Evolutionary conservation across 345 rosid species (phyloP), one percentile per base, ranked within the genome.

Genomic region (Odontarrhena argentea): DNA sequence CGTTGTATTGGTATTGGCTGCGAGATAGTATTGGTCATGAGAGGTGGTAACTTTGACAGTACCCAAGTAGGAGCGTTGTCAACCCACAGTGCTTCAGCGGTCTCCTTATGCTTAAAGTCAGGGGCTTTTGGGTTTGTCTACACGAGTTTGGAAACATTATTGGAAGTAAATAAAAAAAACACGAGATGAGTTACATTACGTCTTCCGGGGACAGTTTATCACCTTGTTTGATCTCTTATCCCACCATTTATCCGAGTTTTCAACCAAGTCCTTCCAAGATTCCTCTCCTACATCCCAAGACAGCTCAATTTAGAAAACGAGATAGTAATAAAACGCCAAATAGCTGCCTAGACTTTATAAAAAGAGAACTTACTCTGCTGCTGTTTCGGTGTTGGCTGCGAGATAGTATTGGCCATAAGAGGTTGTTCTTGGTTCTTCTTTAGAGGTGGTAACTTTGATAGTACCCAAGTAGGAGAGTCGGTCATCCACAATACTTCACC

Each of bases 171-270:
- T 2, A 43, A 6, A 35, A 69, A 10, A 13, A 53, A 45, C 22
- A 42, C 40, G 42, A 48, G 14, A 53, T 34, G 9, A 50, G n/a
- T 35, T 14, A 44, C 36, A 18, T 18, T 18, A 1, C 1, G 22
- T 18, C 22, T 18, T 18, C 22, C 2, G 1, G 36, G 36, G 7
- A 32, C 1, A 32, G 36, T 14, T 56, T 30, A 38, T 74, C 73
- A 86, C 96, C 96, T 86, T 91, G 35, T 69, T 9, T 44, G 53
- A 37, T 81, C 96, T 78, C 60, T 88, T 86, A 77, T 91, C 97
- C 96, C 93, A 88, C 96, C 97, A 88, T 41, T 77, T 83, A 37
- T 52, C 43, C n/a, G 84, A 89, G 77, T 87, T 81, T 74, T 82
- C 78, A 56, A 81, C 73, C 84, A 91, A 77, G 77, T 86, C 78